Base-by-base conservation (phyloP, 73 alveolate genomes). In the Stentor coeruleus region DNA sequence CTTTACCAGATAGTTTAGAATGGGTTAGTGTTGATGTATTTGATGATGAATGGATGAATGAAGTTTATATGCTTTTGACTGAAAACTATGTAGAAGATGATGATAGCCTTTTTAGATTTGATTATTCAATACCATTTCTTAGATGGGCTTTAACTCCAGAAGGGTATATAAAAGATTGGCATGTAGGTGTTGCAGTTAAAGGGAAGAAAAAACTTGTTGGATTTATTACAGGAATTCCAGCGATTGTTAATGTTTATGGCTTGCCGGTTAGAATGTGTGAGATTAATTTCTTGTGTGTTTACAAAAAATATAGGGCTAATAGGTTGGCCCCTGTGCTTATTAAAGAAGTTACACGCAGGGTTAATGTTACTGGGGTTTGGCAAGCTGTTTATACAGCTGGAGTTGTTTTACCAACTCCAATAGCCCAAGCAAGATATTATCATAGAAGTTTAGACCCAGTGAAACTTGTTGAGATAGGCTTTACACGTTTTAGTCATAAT, bases 331-430 rank as follows among this genome's bases (percentile, higher is more conserved):
- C 98, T 15, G 98, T 93, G 37, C 82, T 96, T 66, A 96, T 96
- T 59, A 91, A 93, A 86, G 99, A 96, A 87, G 87, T 96, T 14
- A 95, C 99, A 15, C 86, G 99, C 76, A 86, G 99, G 86, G 95
- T 93, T 37, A 92, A 95, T 86, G 74, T 93, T 60, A 92, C 88
- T 84, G 89, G 90, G 76, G 86, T 95, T 57, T 95, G 99, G 98
- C 96, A 96, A 88, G 99, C 99, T n/a, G 90, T 91, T 60, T 96
- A 96, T 92, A 95, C 98, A 35, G 94, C 99, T 41, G 98, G 96
- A 41, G 85, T 92, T 33, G 91, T 93, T 82, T 66, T 96, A 74
- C 99, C 99, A 3, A 89, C 84, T 74, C 98, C 99, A 76, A 85
- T 95, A 59, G 83, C 99, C 3, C 86, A 91, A 73, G 83, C 95